Conservation (phyloP, 495 filamentous ascomycete species). For the Usnea hakonensis region DNA sequence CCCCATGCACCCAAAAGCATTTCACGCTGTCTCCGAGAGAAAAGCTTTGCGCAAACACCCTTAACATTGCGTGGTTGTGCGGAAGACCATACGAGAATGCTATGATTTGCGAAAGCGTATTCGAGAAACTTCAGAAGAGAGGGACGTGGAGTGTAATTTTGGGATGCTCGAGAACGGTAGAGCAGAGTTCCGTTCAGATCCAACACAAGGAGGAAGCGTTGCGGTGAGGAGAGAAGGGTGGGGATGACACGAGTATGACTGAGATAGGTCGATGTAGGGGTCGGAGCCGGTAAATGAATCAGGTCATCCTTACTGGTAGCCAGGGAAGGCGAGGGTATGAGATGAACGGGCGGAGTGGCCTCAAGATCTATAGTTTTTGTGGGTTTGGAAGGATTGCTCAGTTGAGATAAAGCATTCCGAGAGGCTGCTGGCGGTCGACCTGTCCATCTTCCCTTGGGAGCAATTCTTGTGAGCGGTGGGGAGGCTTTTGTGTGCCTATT, state of each 20-base stretch:
- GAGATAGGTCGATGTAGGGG: conserved; percentile 39
- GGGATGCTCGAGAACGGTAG: conserved; percentile 40
- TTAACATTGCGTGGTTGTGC: conserved; percentile 63
- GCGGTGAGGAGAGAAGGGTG: conserved; percentile 24
- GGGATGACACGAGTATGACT: conserved; percentile 33
- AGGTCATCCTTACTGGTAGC: background rate
- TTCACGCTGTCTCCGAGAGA: conserved; percentile 40
- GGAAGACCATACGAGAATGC: conserved; percentile 86
- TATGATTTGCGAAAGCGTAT: conserved; percentile 58
- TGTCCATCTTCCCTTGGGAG: background rate
- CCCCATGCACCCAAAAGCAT: conserved; percentile 65
- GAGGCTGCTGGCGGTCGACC: background rate
- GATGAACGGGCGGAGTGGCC: background rate
- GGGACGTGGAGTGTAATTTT: conserved; percentile 50
- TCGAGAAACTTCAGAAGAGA: conserved; percentile 56
- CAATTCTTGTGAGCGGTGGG: background rate
- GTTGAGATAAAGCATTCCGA: background rate
- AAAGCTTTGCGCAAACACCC: conserved; percentile 46
- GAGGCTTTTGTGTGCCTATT: conserved; percentile 9
- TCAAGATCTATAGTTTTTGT: background rate
- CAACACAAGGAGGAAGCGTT: conserved; percentile 66
- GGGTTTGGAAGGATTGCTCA: background rate
- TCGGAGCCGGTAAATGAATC: conserved; percentile 28
- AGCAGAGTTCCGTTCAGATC: conserved; percentile 92
- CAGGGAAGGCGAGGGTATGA: background rate